Conservation (phyloP, 768 basidiomycete species). For the Leucogyrophana mollusca region DNA sequence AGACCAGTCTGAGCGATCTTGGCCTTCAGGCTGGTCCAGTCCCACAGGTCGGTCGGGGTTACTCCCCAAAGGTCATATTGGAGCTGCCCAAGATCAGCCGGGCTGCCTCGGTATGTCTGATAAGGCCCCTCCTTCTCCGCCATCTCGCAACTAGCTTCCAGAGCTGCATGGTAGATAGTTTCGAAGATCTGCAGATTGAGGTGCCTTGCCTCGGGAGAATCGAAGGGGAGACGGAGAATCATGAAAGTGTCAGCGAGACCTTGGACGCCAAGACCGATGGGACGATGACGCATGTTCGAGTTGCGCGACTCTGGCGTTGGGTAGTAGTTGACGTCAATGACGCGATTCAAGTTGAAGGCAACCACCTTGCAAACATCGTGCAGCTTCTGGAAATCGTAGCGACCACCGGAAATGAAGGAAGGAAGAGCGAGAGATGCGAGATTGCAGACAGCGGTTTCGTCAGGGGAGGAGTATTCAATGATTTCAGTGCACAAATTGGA, state of each 20-base stretch:
- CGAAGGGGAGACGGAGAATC: conserved; percentile 95
- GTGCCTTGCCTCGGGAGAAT: conserved; percentile 79
- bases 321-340: conserved; percentile 96
- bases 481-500: conserved; percentile 99
- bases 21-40: conserved; percentile 86
- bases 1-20: conserved; percentile 81
- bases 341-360: conserved; percentile 86
- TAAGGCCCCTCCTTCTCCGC: conserved; percentile 80
- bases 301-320: conserved; percentile 87
- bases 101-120: conserved; percentile 87
- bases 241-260: conserved; percentile 98
- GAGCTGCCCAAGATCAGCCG: conserved; percentile 82
- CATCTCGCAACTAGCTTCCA: conserved; percentile 88
- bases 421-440: conserved; percentile 96
- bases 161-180: conserved; percentile 95
- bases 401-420: conserved; percentile 77
- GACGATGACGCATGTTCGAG: conserved; percentile 96
- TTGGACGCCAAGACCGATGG: conserved; percentile 96
- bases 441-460: conserved; percentile 98
- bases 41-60: conserved; percentile 88
- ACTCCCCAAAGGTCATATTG: conserved; percentile 97
- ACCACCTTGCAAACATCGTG: conserved; percentile 95
- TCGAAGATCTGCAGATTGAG: conserved; percentile 97
- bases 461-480: conserved; percentile 96
- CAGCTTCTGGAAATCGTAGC: conserved; percentile 92